Evolutionary conservation across 1,284 basidiomycete genomes (phyloP).

Genomic region (Puccinia triticina): DNA sequence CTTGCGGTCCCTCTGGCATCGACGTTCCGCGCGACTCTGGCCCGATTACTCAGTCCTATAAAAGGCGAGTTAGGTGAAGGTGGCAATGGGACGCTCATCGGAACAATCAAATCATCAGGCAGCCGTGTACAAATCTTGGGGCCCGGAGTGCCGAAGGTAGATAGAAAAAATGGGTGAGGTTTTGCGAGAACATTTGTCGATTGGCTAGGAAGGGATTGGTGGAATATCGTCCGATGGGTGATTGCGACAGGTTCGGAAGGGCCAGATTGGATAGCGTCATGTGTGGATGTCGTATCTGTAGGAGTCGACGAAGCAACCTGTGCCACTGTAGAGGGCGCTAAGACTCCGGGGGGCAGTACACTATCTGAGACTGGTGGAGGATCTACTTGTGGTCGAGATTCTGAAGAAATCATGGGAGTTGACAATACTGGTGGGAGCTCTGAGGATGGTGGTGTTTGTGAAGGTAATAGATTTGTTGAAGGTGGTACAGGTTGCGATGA

Average conservation of each 20-base stretch:
- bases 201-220: conserved; percentile 20
- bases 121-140: conserved; percentile 36
- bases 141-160: conserved; percentile 22
- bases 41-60: background rate
- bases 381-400: background rate
- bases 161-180: background rate
- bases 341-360: background rate
- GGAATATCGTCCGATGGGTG: background rate
- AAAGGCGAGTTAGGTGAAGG: conserved; percentile 45
- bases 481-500: background rate
- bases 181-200: conserved; percentile 3
- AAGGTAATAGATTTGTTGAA: background rate
- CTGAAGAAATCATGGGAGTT: background rate
- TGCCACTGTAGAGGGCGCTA: background rate
- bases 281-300: background rate
- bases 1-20: background rate
- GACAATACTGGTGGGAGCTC: background rate
- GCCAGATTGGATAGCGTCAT: background rate
- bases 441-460: background rate
- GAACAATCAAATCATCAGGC: conserved; percentile 45
- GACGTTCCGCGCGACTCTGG: background rate
- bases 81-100: conserved; percentile 44
- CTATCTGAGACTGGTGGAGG: background rate
- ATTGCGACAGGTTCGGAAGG: background rate
- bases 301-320: background rate